phyloP scores from a whole-genome alignment of 495 filamentous ascomycete genomes.

The Aspergillus heteromorphus region DNA sequence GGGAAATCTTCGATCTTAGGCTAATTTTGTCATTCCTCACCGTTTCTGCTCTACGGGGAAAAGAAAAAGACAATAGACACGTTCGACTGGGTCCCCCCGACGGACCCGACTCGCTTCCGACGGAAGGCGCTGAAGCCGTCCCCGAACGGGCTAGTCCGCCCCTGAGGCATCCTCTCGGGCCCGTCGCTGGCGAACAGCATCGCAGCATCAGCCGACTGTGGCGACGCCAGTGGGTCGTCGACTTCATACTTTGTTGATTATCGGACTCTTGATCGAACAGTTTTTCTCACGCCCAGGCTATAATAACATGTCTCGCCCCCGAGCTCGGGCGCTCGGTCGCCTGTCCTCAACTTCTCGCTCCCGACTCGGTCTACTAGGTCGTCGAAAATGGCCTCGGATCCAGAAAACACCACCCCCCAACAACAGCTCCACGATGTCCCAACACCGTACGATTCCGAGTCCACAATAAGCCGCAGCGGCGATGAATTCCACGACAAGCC shows the following conservation, averaged over 20 bases:
- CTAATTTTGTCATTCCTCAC: neutral
- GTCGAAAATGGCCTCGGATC: neutral
- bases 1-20: neutral
- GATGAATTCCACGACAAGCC: constrained; percentile 8
- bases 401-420: neutral
- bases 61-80: too few relatives aligned
- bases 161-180: neutral
- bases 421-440: neutral
- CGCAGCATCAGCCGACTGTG: neutral
- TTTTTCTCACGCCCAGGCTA: neutral
- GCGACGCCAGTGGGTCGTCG: neutral
- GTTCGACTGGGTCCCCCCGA: neutral
- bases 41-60: neutral
- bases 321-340: neutral
- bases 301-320: neutral
- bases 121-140: neutral
- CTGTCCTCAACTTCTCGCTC: too few relatives aligned
- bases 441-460: neutral
- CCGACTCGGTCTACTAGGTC: neutral
- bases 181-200: neutral
- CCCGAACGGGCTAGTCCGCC: neutral
- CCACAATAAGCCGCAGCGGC: neutral
- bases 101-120: neutral
- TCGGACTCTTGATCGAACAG: neutral
- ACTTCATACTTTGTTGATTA: neutral